Evolutionary conservation across 805 yeast genomes (phyloP), one percentile per base, ranked within the genome.

Genomic region (Ogataea minuta): DNA sequence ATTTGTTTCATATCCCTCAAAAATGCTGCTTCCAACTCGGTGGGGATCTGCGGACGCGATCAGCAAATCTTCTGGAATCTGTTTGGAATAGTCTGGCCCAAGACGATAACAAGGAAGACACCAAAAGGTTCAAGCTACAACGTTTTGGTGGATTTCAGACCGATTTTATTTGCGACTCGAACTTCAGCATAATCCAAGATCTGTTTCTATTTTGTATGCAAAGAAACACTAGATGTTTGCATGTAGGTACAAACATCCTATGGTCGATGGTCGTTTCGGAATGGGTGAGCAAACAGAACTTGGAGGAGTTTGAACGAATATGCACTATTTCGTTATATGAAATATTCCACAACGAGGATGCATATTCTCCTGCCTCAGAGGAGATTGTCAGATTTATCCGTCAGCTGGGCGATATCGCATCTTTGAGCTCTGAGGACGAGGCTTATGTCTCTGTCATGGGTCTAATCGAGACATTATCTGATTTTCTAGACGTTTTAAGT

Each of bases 41-140:
- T 0, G 81, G 79, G 9, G 79, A 76, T 51, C 63, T 85, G 46
- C 71, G 95, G 46, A 70, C 71, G 9, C 66, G 82, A 45, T 71
- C 81, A 30, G 77, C 88, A 0, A 48, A 46, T 10, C 59, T 85
- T 30, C 50, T 87, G 9, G 67, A 71, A 40, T 72, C 70, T 37
- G 70, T 77, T n/a, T 88, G 96, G 96, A 81, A 80, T 45, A 64
- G 73, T 9, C 67, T 88, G 35, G 93, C 88, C 13, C 72, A 80
- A 77, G 76, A 74, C 9, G 71, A 79, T 3, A 59, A 72, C 16
- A 70, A 71, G 13, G 80, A 74, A 21, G 84, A 79, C 47, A 54
- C 64, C 20, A 61, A 55, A 3, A 63, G 86, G 45, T 86, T 82
- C 62, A 81, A 79, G 35, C 56, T 86, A 31, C 68, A 66, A 28